Percentiles rank a stretch among this genome's conserved stretches.
phyloP scores from a whole-genome alignment of 495 filamentous ascomycete genomes.

The Neurospora hispaniola region DNA sequence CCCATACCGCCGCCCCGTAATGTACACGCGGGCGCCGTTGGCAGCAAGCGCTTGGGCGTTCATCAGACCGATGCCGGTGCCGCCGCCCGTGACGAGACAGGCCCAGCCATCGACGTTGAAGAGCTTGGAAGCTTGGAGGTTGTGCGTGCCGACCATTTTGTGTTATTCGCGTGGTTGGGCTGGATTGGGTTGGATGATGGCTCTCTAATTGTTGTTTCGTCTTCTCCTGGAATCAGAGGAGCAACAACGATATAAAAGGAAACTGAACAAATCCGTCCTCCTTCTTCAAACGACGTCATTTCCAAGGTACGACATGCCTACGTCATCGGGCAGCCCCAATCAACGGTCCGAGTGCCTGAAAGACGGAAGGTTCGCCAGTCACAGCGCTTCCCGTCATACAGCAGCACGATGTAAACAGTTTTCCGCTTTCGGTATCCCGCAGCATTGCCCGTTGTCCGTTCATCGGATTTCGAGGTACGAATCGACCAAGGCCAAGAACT shows the following conservation, averaged over 20 bases:
- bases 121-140: slow-evolving; percentile 29
- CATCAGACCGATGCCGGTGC: slow-evolving; percentile 49
- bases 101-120: slow-evolving; percentile 46
- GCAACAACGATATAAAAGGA: neutral
- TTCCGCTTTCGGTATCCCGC: neutral
- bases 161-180: too few relatives aligned
- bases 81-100: slow-evolving; percentile 50
- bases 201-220: neutral
- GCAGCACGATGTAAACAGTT: neutral
- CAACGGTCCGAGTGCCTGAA: neutral
- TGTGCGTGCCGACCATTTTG: slow-evolving; percentile 20
- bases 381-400: neutral
- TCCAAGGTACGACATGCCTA: neutral
- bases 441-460: neutral
- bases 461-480: neutral
- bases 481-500: neutral
- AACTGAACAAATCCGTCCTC: neutral
- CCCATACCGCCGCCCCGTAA: slow-evolving; percentile 49
- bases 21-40: slow-evolving; percentile 59
- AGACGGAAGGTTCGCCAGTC: neutral
- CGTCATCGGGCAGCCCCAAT: neutral
- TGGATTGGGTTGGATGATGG: too few relatives aligned
- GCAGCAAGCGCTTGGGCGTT: slow-evolving; percentile 50
- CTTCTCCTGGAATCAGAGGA: neutral
- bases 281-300: neutral